phyloP scores from a whole-genome alignment of 2,329 filamentous ascomycete genomes.

The Nemania serpens region DNA sequence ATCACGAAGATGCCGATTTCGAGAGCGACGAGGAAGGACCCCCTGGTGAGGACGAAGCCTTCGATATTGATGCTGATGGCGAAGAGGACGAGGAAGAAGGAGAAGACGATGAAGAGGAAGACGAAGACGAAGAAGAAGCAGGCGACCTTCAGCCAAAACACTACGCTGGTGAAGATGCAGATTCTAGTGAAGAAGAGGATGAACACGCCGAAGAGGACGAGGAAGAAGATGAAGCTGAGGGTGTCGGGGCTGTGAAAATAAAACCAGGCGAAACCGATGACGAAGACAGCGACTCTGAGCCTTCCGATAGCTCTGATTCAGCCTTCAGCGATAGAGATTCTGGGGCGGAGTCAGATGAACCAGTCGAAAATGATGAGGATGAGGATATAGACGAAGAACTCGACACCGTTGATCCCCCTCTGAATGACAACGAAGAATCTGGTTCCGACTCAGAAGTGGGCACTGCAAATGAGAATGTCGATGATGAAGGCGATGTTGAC shows the following conservation, averaged over 20 bases:
- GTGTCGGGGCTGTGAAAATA: slow-evolving; percentile 62
- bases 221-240: slow-evolving; percentile 56
- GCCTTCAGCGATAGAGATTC: slow-evolving; percentile 39
- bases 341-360: slow-evolving; percentile 40
- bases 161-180: slow-evolving; percentile 32
- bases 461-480: slow-evolving; percentile 33
- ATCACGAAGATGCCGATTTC: slow-evolving; percentile 37
- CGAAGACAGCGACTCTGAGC: slow-evolving; percentile 47
- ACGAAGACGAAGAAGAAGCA: slow-evolving; percentile 43
- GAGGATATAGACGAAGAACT: slow-evolving; percentile 43
- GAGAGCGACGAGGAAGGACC: slow-evolving; percentile 40
- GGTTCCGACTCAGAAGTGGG: slow-evolving; percentile 39
- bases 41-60: slow-evolving; percentile 44
- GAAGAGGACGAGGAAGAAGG: slow-evolving; percentile 48
- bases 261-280: slow-evolving; percentile 57
- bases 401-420: slow-evolving; percentile 35
- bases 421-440: slow-evolving; percentile 37
- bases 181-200: slow-evolving; percentile 43
- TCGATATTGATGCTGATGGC: slow-evolving; percentile 49
- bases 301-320: slow-evolving; percentile 37
- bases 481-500: slow-evolving; percentile 37
- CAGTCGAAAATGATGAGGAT: slow-evolving; percentile 38
- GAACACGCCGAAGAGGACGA: slow-evolving; percentile 39
- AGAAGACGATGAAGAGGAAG: slow-evolving; percentile 14
- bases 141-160: slow-evolving; percentile 14